These are phyloP conservation scores for Fagopyrum esculentum DNA, from an alignment of 148 eudicot genomes.

Conservation along the genomic window DNA sequence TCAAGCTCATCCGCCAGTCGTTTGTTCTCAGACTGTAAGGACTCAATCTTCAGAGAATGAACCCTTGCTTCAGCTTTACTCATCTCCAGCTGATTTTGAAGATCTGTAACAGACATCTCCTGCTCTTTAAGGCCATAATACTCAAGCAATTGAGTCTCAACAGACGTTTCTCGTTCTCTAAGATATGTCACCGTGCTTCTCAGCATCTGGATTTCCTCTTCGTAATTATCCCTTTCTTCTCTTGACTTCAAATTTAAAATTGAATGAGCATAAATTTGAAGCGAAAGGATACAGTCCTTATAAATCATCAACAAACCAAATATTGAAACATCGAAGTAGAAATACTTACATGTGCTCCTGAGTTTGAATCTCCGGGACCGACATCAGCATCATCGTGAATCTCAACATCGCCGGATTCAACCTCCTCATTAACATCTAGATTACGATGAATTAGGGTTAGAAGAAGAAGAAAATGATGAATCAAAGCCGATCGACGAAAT, in stretches of 20 bases:
- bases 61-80: slow-evolving; percentile 55
- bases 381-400: neutral
- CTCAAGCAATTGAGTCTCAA: slow-evolving; percentile 70
- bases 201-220: slow-evolving; percentile 50
- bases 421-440: neutral
- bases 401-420: neutral
- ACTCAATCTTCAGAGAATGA: slow-evolving; percentile 49
- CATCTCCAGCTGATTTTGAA: slow-evolving; percentile 59
- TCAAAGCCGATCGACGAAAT: neutral
- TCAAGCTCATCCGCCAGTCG: slow-evolving; percentile 64
- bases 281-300: no score
- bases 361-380: neutral
- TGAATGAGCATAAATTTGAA: no score
- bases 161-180: slow-evolving; percentile 51
- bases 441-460: neutral
- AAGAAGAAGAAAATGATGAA: neutral
- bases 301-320: no score
- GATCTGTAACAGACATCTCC: slow-evolving; percentile 58
- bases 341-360: neutral
- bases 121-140: slow-evolving; percentile 81
- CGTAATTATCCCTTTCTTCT: slow-evolving; percentile 26
- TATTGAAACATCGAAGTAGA: neutral
- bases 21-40: slow-evolving; percentile 59
- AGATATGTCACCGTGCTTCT: slow-evolving; percentile 45
- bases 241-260: no score